phyloP scores from a whole-genome alignment of 768 basidiomycete genomes.

The Lentinus brumalis region DNA sequence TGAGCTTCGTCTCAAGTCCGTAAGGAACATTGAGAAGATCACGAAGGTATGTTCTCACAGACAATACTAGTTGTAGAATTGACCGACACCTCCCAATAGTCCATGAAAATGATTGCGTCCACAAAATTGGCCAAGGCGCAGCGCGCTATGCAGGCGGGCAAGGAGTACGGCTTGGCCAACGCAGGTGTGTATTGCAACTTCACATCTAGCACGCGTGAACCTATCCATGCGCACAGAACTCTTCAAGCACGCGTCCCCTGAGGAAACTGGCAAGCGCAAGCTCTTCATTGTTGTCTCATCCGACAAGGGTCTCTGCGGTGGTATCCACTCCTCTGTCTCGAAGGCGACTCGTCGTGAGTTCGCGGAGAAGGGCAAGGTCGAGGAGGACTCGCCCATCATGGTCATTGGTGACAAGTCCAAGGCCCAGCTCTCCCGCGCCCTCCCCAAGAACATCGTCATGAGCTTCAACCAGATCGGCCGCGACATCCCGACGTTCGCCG shows the following conservation, averaged over 20 bases:
- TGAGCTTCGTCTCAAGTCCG: conserved; percentile 94
- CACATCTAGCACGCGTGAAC: not conserved
- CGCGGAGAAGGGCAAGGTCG: conserved; percentile 52
- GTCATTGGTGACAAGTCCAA: conserved; percentile 98
- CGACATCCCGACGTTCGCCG: conserved; percentile 95
- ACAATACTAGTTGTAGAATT: not conserved
- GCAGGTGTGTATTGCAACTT: conserved; percentile 51
- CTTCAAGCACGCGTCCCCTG: conserved; percentile 75
- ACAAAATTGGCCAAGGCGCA: conserved; percentile 96
- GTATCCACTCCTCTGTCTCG: conserved; percentile 96
- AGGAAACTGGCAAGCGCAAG: conserved; percentile 69
- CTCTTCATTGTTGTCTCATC: conserved; percentile 96
- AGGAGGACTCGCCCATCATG: conserved; percentile 70
- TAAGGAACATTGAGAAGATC: conserved; percentile 99
- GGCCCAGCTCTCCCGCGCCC: conserved; percentile 75
- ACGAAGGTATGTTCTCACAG: conserved; percentile 67
- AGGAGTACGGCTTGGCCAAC: conserved; percentile 91
- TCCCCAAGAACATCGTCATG: conserved; percentile 68
- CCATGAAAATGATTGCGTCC: conserved; percentile 99
- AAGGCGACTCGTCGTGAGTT: conserved; percentile 84
- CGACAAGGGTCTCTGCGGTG: conserved; percentile 99
- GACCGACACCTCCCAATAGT: conserved; percentile 45
- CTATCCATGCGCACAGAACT: conserved; percentile 59
- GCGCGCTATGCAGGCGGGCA: conserved; percentile 88
- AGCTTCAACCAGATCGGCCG: conserved; percentile 98